Evolutionary conservation across 78 protist genomes (phyloP), one percentile per base, ranked within the genome.

Genomic region (Dictyostelium capitatum): DNA sequence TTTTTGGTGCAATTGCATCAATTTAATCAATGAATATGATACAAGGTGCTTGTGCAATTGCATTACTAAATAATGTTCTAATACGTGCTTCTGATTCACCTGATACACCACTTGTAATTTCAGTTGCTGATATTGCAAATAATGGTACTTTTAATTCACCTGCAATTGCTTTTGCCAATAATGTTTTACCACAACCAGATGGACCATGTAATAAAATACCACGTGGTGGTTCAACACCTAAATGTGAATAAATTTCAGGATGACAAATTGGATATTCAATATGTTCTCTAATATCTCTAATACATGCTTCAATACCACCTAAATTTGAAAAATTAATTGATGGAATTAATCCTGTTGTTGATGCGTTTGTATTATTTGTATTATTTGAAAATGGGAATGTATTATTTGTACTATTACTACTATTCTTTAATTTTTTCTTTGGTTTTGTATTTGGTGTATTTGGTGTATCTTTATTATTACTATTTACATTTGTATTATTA

Each of bases 21-120:
- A 99, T 98, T 91, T 99, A 99, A 81, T 99, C 99, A 12, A 99
- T 97, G 50, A 99, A 98, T n/a, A 99, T 32, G 32, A 99, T 70
- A 62, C 96, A 96, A 17, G 99, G 99, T 32, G 99, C 98, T 51
- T 82, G 67, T 53, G 70, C 75, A 43, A 41, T 30, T 41, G 89
- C 95, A 51, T 47, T 50, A 8, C 37, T 79, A 59, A 98, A 98
- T 23, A 98, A 48, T 6, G 82, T 19, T 14, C 99, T 91, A 10
- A 99, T 67, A 53, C 95, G 96, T 47, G 96, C 89, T 83, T 99
- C 99, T 8, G 98, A 91, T 41, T 98, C 99, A 23, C 99, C 99
- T 3, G 98, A 96, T 77, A 98, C 85, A 32, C 99, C 99, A 4
- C 95, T 62, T 11, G 99, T 98, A 23, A 99, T 79, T 67, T 98